Evolutionary conservation across 345 rosid genomes (phyloP).

Genomic region (Populus pruinosa): DNA sequence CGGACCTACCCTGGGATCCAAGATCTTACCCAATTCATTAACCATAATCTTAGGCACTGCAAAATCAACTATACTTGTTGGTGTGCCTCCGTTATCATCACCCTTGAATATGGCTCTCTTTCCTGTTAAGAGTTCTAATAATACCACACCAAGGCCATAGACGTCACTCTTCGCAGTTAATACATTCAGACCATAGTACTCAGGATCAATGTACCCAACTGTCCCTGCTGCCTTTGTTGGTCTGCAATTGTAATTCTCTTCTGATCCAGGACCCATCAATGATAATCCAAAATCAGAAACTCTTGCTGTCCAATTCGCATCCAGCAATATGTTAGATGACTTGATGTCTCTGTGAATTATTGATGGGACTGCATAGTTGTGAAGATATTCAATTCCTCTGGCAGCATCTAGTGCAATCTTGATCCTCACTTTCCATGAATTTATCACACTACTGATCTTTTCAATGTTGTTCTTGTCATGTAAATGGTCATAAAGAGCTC

Average conservation of each 20-base stretch:
- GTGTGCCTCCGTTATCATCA: conserved; percentile 35
- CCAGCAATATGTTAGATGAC: conserved; percentile 79
- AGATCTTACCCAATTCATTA: conserved; percentile 41
- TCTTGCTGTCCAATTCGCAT: conserved; percentile 64
- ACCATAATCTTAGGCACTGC: conserved; percentile 52
- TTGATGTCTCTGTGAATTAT: conserved; percentile 89
- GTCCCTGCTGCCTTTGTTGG: conserved; percentile 81
- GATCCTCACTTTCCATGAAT: conserved; percentile 89
- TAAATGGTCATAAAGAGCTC: conserved; percentile 77
- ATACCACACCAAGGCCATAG: conserved; percentile 81
- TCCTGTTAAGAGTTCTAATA: conserved; percentile 75
- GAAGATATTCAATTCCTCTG: conserved; percentile 85
- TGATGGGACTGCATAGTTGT: conserved; percentile 74
- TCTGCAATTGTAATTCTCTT: conserved; percentile 25
- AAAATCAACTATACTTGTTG: conserved; percentile 62
- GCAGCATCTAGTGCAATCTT: conserved; percentile 78
- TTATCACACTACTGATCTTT: conserved; percentile 55
- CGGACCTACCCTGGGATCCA: conserved; percentile 61
- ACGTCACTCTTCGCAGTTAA: conserved; percentile 84
- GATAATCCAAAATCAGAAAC: conserved; percentile 92
- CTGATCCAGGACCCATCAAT: conserved; percentile 53
- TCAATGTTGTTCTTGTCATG: conserved; percentile 57
- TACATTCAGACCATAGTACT: conserved; percentile 79
- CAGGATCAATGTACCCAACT: conserved; percentile 88
- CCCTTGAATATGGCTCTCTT: conserved; percentile 60